Conservation (phyloP, 202 grass and related monocot genomes). For the Digitaria exilis region DNA sequence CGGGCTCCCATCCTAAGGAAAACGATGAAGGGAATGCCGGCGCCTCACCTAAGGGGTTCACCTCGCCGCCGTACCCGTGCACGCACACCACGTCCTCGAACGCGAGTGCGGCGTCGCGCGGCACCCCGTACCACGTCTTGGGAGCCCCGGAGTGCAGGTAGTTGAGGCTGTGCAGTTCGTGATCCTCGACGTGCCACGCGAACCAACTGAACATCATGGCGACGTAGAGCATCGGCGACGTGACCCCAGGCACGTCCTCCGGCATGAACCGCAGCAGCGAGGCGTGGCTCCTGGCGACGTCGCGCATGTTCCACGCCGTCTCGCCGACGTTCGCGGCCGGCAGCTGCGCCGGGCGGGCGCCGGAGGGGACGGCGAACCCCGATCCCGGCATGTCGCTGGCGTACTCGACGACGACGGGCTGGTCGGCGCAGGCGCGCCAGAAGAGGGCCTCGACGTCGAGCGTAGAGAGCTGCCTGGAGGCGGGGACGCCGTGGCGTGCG, state of each 20-base stretch:
- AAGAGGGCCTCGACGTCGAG: conserved; percentile 87
- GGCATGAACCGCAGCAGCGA: conserved; percentile 73
- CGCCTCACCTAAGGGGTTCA: conserved; percentile 72
- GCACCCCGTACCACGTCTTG: conserved; percentile 93
- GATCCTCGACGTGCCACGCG: conserved; percentile 97
- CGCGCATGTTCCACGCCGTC: conserved; percentile 88
- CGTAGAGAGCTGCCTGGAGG: conserved; percentile 51
- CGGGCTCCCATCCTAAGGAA: neutral
- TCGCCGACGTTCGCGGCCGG: conserved; percentile 64
- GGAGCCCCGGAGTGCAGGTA: conserved; percentile 83
- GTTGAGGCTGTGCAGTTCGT: conserved; percentile 90
- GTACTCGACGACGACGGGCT: conserved; percentile 73
- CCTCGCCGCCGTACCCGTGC: conserved; percentile 76
- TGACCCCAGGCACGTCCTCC: conserved; percentile 89
- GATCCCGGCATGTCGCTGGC: conserved; percentile 87
- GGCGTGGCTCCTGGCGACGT: conserved; percentile 51
- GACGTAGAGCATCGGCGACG: conserved; percentile 82
- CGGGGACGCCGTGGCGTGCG: conserved; percentile 26
- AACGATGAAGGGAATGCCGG: neutral
- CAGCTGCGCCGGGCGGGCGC: neutral
- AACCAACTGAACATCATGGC: conserved; percentile 96
- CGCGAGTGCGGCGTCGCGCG: conserved; percentile 71
- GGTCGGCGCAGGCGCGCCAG: conserved; percentile 64
- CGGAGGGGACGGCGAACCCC: conserved; percentile 51
- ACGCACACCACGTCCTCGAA: conserved; percentile 89